Evolutionary conservation across 1,284 basidiomycete species (phyloP), one percentile per base, ranked within the genome.

Genomic region (Laetiporus sulphureus): DNA sequence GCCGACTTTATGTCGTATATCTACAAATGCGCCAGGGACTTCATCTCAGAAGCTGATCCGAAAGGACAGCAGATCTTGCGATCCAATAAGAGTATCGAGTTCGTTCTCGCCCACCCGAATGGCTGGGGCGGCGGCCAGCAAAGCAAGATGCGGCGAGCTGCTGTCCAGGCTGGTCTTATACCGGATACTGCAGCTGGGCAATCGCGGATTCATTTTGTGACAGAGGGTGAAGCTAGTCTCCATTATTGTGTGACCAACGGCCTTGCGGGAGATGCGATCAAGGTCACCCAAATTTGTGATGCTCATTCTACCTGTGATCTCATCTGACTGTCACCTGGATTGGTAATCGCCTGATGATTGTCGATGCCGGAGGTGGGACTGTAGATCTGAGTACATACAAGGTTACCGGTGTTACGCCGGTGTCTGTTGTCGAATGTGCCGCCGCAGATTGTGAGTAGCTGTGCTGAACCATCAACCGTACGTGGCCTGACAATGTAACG

Each of bases 1-100:
- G 65, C 68, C 0, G 79, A 81, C 47, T 77, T 77, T 45, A 56
- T 79, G 37, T 49, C 44, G 0, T 80, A 81, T 42, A 56, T 80
- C 2, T 67, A 61, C 37, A 22, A 52, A 2, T 76, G 75, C 41
- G 63, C 71, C 1, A 42, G 38, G 16, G 62, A 54, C 3, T 79
- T 69, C 47, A 75, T 81, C 38, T 52, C 61, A 29, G 72, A 77
- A 23, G 66, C 68, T 0, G 68, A 75, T 40, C 59, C 64, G 0
- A 65, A 62, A 25, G 73, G 76, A 0, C 44, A 47, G 3, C 54
- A 47, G 13, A 41, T 71, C 15, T 71, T 66, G 68, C 43, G 42
- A 16, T 65, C 63, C 2, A 50, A 63, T 42, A 45, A 51, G 27
- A 50, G 46, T 3, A 55, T 62, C 23, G 62, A 69, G 19, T 60